These are phyloP conservation scores for Xylaria longipes DNA, from an alignment of 495 filamentous ascomycete genomes.

Conservation along the genomic window DNA sequence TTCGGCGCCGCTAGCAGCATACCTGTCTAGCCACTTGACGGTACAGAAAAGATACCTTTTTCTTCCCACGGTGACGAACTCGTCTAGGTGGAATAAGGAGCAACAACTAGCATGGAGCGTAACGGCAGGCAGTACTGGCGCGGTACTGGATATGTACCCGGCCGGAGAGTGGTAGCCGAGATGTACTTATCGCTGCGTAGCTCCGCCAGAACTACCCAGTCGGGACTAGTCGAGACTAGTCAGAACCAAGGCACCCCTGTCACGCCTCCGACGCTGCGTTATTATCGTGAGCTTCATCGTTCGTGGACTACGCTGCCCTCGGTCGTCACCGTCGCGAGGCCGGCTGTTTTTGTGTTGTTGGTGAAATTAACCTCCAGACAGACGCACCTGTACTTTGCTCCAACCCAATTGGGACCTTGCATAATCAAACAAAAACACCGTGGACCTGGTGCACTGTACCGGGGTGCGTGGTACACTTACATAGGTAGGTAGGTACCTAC, in stretches of 20 bases:
- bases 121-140: background rate
- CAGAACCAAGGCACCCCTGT: slow-evolving; percentile 2
- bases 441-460: background rate
- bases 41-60: background rate
- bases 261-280: slow-evolving; percentile 5
- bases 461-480: background rate
- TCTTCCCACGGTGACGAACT: background rate
- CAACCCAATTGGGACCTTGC: slow-evolving; percentile 13
- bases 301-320: slow-evolving; percentile 8
- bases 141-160: background rate
- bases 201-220: slow-evolving; percentile 18
- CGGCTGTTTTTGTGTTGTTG: background rate
- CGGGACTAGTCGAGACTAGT: background rate
- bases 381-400: background rate
- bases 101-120: background rate
- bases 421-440: background rate
- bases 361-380: background rate
- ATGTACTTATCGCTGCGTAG: background rate
- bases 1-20: background rate
- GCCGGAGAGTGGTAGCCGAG: slow-evolving; percentile 16
- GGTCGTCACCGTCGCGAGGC: background rate
- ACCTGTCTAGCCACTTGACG: background rate
- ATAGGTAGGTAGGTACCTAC: too few relatives aligned
- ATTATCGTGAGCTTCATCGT: slow-evolving; percentile 45
- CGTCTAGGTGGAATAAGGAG: background rate